Evolutionary conservation across 1,139 yeast genomes (phyloP).

Genomic region (Magnusiomyces tetraspermus): DNA sequence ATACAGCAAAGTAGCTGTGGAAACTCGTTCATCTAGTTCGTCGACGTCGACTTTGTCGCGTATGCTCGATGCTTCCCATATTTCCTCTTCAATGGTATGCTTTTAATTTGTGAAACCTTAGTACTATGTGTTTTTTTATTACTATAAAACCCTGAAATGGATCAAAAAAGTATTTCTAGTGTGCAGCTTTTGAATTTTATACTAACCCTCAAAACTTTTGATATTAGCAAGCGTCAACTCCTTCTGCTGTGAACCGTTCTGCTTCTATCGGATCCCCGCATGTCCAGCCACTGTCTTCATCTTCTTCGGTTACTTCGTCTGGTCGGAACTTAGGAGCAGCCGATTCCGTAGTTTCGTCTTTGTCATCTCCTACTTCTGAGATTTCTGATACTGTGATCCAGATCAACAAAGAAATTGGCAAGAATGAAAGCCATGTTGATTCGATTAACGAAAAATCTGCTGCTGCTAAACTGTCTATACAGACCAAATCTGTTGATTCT

Average conservation of each 20-base stretch:
- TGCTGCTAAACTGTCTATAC: too few relatives aligned
- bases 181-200: neutral
- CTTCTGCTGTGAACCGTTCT: neutral
- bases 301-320: neutral
- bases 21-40: neutral
- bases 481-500: neutral
- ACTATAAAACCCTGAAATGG: too few relatives aligned
- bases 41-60: conserved; percentile 1
- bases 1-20: neutral
- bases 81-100: neutral
- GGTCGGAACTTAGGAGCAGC: neutral
- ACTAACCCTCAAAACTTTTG: neutral
- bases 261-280: neutral
- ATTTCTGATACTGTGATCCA: neutral
- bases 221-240: neutral
- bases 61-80: conserved; percentile 1
- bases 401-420: too few relatives aligned
- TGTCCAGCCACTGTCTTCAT: neutral
- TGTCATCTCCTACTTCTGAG: neutral
- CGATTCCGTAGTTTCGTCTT: neutral
- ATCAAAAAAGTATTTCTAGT: too few relatives aligned
- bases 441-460: too few relatives aligned
- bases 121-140: neutral
- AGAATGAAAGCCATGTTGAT: too few relatives aligned
- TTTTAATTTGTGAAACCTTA: neutral